phyloP scores from a whole-genome alignment of 2,329 filamentous ascomycete species.

The Sclerotinia minor region DNA sequence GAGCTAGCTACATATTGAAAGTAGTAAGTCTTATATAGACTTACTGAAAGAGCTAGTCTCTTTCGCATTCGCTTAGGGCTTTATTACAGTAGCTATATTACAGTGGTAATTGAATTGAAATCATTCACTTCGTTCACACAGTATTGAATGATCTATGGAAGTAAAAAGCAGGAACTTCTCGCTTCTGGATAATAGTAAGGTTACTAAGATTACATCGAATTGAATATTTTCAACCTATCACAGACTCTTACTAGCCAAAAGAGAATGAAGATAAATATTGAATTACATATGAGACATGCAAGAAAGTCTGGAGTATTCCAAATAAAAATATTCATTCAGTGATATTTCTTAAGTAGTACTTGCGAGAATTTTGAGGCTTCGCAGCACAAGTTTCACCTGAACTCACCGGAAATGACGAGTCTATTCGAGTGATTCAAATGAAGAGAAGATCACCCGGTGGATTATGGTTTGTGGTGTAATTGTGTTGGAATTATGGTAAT shows the following conservation, averaged over 20 bases:
- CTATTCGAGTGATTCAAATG: neutral
- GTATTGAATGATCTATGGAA: too few species aligned
- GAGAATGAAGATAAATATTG: neutral
- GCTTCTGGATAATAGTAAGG: neutral
- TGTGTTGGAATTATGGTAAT: neutral
- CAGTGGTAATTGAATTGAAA: too few species aligned
- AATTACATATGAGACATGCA: neutral
- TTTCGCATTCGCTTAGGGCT: too few species aligned
- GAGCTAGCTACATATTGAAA: too few species aligned
- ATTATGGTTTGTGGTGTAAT: neutral
- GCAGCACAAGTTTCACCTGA: neutral
- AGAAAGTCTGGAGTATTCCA: neutral
- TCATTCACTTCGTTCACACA: too few species aligned
- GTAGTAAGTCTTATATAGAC: too few species aligned
- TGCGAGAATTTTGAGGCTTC: too few species aligned
- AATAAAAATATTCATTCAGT: neutral
- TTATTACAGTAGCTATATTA: too few species aligned
- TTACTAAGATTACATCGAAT: too few species aligned
- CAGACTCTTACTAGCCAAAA: neutral
- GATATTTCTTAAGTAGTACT: neutral
- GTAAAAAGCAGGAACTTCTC: neutral
- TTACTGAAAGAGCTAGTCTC: too few species aligned
- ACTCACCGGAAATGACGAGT: neutral
- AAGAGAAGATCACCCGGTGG: neutral
- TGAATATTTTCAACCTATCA: neutral